phyloP scores from a whole-genome alignment of 2,329 filamentous ascomycete species.

The Microsporum audouinii region DNA sequence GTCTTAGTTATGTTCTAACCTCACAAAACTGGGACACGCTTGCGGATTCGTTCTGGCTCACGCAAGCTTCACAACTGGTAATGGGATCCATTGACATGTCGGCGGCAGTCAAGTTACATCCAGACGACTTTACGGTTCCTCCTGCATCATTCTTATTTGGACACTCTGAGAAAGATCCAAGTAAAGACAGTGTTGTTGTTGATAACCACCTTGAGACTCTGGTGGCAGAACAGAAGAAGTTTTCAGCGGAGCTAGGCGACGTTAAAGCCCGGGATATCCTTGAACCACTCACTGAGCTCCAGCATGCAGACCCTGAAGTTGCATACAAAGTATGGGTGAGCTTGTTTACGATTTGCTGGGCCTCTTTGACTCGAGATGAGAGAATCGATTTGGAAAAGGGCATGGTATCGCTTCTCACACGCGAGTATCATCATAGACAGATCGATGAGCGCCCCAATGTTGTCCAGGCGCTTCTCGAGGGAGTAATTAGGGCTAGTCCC shows the following conservation, averaged over 20 bases:
- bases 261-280: conserved; percentile 80
- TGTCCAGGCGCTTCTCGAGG: conserved; percentile 81
- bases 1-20: conserved; percentile 76
- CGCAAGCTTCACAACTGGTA: conserved; percentile 85
- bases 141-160: conserved; percentile 62
- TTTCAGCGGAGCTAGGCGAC: conserved; percentile 70
- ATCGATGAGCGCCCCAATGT: conserved; percentile 94
- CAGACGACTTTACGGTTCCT: conserved; percentile 71
- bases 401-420: conserved; percentile 79
- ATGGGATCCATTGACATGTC: conserved; percentile 84
- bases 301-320: conserved; percentile 73
- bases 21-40: conserved; percentile 97
- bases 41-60: conserved; percentile 90
- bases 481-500: conserved; percentile 70
- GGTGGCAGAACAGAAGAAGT: conserved; percentile 67
- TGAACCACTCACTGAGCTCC: conserved; percentile 80
- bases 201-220: conserved; percentile 76
- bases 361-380: conserved; percentile 74
- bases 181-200: conserved; percentile 54
- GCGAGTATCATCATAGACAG: conserved; percentile 89
- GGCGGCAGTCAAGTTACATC: conserved; percentile 62
- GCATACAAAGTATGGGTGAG: conserved; percentile 84
- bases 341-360: conserved; percentile 90
- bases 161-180: conserved; percentile 58
- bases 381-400: conserved; percentile 81